phyloP scores from a whole-genome alignment of 371 early-diverging fungal species.

The Paraphysoderma sedebokerense region DNA sequence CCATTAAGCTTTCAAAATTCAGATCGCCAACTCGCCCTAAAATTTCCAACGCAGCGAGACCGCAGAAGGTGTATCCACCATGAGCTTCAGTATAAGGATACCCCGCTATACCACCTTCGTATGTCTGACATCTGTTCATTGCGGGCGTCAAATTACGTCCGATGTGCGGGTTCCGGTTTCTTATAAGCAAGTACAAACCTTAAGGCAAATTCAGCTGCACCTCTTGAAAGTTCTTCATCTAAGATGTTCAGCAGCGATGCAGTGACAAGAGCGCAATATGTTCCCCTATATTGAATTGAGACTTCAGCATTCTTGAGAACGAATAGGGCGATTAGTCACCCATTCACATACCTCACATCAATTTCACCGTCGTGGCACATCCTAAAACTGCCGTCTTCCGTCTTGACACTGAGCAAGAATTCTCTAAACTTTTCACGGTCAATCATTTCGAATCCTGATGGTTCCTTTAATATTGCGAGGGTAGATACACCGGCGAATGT shows the following conservation, averaged over 20 bases:
- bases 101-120: slow-evolving; percentile 89
- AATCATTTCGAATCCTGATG: slow-evolving; percentile 50
- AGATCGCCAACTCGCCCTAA: slow-evolving; percentile 40
- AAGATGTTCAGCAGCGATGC: slow-evolving; percentile 60
- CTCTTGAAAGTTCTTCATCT: slow-evolving; percentile 63
- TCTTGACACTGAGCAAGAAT: slow-evolving; percentile 70
- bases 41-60: slow-evolving; percentile 70
- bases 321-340: not conserved
- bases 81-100: slow-evolving; percentile 87
- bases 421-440: slow-evolving; percentile 35
- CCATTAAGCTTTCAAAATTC: slow-evolving; percentile 38
- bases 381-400: slow-evolving; percentile 71
- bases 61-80: slow-evolving; percentile 94
- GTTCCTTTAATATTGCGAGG: slow-evolving; percentile 48
- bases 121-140: slow-evolving; percentile 54
- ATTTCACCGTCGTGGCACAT: slow-evolving; percentile 88
- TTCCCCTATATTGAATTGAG: slow-evolving; percentile 34
- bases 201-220: slow-evolving; percentile 43
- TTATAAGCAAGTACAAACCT: not conserved
- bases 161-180: not conserved
- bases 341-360: slow-evolving; percentile 51
- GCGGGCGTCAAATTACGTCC: not conserved
- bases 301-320: not conserved
- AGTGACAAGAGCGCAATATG: slow-evolving; percentile 74
- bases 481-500: slow-evolving; percentile 72